Conservation (phyloP, 2,329 filamentous ascomycete genomes). For the Colletotrichum cereale region DNA sequence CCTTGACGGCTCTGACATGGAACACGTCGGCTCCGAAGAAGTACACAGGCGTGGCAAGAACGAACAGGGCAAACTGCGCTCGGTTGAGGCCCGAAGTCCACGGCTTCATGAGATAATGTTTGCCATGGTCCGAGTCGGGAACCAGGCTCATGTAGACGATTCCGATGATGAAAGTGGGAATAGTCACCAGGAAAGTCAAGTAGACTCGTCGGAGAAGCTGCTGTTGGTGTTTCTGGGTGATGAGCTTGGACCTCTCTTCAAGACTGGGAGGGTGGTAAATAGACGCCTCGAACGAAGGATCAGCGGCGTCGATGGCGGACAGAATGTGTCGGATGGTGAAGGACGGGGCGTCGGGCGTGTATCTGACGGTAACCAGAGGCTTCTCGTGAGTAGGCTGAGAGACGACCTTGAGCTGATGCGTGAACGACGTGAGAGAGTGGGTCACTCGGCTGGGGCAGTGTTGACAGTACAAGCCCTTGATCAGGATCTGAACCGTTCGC, state of each 20-base stretch:
- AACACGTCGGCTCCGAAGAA: constrained; percentile 89
- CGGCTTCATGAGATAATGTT: constrained; percentile 76
- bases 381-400: constrained; percentile 67
- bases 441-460: constrained; percentile 74
- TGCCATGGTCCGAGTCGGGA: constrained; percentile 66
- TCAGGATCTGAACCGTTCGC: constrained; percentile 72
- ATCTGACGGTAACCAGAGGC: constrained; percentile 78
- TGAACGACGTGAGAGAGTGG: constrained; percentile 66
- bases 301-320: constrained; percentile 72
- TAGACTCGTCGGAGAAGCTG: constrained; percentile 78
- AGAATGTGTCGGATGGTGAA: constrained; percentile 85
- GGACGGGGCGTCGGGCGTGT: constrained; percentile 73
- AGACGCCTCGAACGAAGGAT: constrained; percentile 74
- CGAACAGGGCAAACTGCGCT: constrained; percentile 82
- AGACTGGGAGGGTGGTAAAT: constrained; percentile 86
- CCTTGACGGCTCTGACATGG: constrained; percentile 82
- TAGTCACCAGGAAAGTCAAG: constrained; percentile 75
- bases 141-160: constrained; percentile 93
- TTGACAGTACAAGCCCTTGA: constrained; percentile 81
- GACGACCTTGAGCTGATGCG: constrained; percentile 64
- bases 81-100: constrained; percentile 81
- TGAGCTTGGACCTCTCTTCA: constrained; percentile 82
- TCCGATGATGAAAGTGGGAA: constrained; percentile 89
- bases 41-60: constrained; percentile 88
- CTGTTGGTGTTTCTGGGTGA: constrained; percentile 77